Evolutionary conservation across 805 yeast species (phyloP).

Genomic region (Jamesozyma lodderae): DNA sequence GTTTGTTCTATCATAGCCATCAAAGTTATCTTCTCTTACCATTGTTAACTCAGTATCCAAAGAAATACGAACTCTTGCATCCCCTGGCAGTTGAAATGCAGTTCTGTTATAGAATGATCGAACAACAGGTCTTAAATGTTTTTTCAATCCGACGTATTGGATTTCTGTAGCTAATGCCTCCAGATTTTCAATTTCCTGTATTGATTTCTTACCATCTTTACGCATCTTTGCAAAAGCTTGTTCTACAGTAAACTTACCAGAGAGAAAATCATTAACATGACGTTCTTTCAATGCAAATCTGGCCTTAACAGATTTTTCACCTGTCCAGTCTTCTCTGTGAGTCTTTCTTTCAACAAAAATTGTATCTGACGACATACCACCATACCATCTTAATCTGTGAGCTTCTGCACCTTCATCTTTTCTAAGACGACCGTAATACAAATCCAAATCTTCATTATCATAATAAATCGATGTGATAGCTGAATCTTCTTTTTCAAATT

Average conservation of each 20-base stretch:
- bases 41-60: conserved; percentile 94
- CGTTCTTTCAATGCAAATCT: conserved; percentile 89
- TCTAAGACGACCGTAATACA: conserved; percentile 87
- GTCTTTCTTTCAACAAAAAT: conserved; percentile 96
- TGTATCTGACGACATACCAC: conserved; percentile 89
- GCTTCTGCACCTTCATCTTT: conserved; percentile 99
- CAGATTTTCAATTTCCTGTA: conserved; percentile 80
- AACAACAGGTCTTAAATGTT: conserved; percentile 84
- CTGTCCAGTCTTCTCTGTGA: conserved; percentile 99
- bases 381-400: conserved; percentile 96
- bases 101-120: conserved; percentile 96
- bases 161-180: conserved; percentile 90
- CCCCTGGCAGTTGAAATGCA: conserved; percentile 98
- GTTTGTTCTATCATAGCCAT: conserved; percentile 81
- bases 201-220: conserved; percentile 81
- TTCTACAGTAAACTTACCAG: conserved; percentile 76
- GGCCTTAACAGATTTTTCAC: conserved; percentile 98
- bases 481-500: conserved; percentile 86
- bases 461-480: conserved; percentile 96
- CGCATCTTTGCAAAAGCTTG: conserved; percentile 90
- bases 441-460: conserved; percentile 81
- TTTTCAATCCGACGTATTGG: conserved; percentile 80
- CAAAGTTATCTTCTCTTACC: conserved; percentile 97
- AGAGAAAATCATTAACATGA: conserved; percentile 73
- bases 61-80: conserved; percentile 97